phyloP scores from a whole-genome alignment of 139 green algal species.

The Chlorokybus atmophyticus region DNA sequence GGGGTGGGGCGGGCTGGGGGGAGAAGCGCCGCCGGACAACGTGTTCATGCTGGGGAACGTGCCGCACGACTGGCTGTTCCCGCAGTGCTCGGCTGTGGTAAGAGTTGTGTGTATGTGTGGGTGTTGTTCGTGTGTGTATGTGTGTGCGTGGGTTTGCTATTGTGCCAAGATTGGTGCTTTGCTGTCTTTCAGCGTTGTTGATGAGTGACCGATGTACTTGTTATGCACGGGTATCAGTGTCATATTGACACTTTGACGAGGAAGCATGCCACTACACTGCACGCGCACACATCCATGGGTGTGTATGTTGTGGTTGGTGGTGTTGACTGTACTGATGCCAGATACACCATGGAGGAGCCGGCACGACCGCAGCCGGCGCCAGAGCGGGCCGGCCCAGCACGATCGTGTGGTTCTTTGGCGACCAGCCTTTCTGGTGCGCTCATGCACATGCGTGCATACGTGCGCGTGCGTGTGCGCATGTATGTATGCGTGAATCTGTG shows the following conservation, averaged over 20 bases:
- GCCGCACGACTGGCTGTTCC: slow-evolving; percentile 46
- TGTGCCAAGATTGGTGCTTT: too few relatives aligned
- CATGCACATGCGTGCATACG: background rate
- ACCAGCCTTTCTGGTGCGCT: slow-evolving; percentile 54
- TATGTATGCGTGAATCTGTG: too few relatives aligned
- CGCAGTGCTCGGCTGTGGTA: slow-evolving; percentile 38
- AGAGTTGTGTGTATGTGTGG: too few relatives aligned
- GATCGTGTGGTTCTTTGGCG: slow-evolving; percentile 48
- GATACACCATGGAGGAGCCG: slow-evolving; percentile 66
- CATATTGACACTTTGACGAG: too few relatives aligned
- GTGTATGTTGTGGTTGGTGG: background rate
- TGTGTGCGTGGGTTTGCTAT: too few relatives aligned
- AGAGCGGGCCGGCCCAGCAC: slow-evolving; percentile 33
- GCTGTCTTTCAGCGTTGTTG: too few relatives aligned
- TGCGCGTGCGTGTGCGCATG: too few relatives aligned
- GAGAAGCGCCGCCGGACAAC: background rate
- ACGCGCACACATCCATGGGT: too few relatives aligned
- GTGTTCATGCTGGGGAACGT: slow-evolving; percentile 21
- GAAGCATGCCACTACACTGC: too few relatives aligned
- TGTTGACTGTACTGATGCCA: background rate
- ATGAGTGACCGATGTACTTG: too few relatives aligned
- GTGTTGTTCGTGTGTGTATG: too few relatives aligned
- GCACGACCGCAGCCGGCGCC: slow-evolving; percentile 45
- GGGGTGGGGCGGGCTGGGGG: slow-evolving; percentile 4
- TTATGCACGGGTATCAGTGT: too few relatives aligned